These are phyloP conservation scores for Grosmannia clavigera DNA, from an alignment of 2,329 filamentous ascomycete species.

Conservation along the genomic window DNA sequence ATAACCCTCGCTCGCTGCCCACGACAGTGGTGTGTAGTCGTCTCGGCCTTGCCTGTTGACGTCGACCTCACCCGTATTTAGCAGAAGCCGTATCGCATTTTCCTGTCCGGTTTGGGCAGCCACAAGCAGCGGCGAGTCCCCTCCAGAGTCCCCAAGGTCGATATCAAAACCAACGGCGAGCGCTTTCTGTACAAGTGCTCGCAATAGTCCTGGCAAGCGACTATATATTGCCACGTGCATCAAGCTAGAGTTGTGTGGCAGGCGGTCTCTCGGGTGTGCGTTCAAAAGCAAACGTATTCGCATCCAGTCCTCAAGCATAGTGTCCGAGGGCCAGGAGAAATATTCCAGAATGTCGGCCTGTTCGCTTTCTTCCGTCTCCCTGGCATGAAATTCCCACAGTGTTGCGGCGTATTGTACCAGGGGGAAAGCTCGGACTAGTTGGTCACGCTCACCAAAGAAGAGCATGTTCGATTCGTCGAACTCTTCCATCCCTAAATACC, in stretches of 20 bases:
- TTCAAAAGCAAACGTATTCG: not conserved
- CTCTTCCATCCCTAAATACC: not conserved
- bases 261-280: not conserved
- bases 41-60: not conserved
- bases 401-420: not conserved
- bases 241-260: not conserved
- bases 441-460: not conserved
- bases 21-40: not conserved
- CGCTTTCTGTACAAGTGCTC: not conserved
- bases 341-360: not conserved
- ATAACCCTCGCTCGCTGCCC: not conserved
- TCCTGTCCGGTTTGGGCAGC: not conserved
- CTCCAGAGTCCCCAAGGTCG: not conserved
- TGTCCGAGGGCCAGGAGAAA: not conserved
- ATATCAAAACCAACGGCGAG: not conserved
- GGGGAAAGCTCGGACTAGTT: not conserved
- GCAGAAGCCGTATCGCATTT: not conserved
- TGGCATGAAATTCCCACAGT: not conserved
- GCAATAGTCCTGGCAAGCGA: not conserved
- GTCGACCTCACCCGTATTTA: not conserved
- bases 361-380: not conserved
- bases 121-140: not conserved
- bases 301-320: not conserved
- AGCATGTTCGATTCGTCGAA: not conserved
- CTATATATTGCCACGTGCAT: not conserved